Evolutionary conservation across 1,139 yeast species (phyloP).

Genomic region (Candida sanyaensis): DNA sequence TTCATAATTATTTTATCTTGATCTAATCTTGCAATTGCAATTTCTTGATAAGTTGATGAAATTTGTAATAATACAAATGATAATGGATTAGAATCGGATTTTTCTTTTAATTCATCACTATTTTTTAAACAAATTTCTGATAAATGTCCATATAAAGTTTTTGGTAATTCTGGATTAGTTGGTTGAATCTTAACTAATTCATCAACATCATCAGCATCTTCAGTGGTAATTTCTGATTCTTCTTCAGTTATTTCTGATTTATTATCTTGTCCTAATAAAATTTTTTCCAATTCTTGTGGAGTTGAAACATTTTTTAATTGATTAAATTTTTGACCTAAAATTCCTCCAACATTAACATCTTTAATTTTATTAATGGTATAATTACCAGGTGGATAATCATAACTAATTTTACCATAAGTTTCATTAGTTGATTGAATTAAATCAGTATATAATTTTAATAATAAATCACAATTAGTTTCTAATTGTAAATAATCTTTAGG

Average conservation of each 20-base stretch:
- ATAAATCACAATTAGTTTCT: constrained; percentile 65
- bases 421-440: constrained; percentile 56
- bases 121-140: constrained; percentile 36
- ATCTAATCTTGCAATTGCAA: constrained; percentile 61
- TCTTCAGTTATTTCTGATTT: neutral
- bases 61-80: constrained; percentile 57
- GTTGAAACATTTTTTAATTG: constrained; percentile 62
- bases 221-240: neutral
- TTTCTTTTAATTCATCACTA: constrained; percentile 39
- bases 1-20: constrained; percentile 64
- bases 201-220: constrained; percentile 16
- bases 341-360: constrained; percentile 65
- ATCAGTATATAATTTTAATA: constrained; percentile 61
- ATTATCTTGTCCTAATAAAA: constrained; percentile 35
- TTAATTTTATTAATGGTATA: constrained; percentile 42
- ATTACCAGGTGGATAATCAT: constrained; percentile 76
- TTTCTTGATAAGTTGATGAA: constrained; percentile 58
- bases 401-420: constrained; percentile 65
- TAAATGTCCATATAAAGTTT: constrained; percentile 48
- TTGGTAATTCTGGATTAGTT: constrained; percentile 36
- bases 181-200: constrained; percentile 32
- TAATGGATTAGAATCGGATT: constrained; percentile 38
- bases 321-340: constrained; percentile 53
- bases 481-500: constrained; percentile 72
- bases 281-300: constrained; percentile 64